Evolutionary conservation across 768 basidiomycete species (phyloP).

Genomic region (Serendipita indica): DNA sequence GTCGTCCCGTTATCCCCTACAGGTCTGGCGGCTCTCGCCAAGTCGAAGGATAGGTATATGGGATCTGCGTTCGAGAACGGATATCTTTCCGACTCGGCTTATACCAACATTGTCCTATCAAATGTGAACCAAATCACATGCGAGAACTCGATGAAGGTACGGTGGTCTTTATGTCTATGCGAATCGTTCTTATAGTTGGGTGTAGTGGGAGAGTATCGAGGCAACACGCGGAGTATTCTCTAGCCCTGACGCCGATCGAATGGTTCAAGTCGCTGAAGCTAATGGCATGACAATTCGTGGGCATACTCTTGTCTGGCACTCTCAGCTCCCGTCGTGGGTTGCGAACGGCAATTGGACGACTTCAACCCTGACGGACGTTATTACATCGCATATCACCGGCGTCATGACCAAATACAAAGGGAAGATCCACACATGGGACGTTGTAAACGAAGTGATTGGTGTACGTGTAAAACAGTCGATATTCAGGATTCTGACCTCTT

Average conservation of each 20-base stretch:
- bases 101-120: background rate
- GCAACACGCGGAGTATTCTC: background rate
- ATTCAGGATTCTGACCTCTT: background rate
- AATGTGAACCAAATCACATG: slow-evolving; percentile 1
- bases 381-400: slow-evolving; percentile 12
- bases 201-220: background rate
- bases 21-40: background rate
- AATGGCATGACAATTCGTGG: background rate
- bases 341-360: background rate
- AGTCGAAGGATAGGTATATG: background rate
- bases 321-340: background rate
- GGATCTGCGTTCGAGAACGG: background rate
- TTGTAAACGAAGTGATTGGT: slow-evolving; percentile 46
- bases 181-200: background rate
- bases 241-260: background rate
- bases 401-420: slow-evolving; percentile 14
- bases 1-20: background rate
- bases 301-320: background rate
- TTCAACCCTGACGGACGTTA: slow-evolving; percentile 11
- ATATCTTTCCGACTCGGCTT: background rate
- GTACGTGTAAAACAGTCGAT: background rate
- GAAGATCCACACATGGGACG: slow-evolving; percentile 24
- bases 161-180: too few species aligned
- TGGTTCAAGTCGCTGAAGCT: background rate
- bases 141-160: background rate